Conservation (phyloP, 1,284 basidiomycete species). For the Moesziomyces antarcticus region DNA sequence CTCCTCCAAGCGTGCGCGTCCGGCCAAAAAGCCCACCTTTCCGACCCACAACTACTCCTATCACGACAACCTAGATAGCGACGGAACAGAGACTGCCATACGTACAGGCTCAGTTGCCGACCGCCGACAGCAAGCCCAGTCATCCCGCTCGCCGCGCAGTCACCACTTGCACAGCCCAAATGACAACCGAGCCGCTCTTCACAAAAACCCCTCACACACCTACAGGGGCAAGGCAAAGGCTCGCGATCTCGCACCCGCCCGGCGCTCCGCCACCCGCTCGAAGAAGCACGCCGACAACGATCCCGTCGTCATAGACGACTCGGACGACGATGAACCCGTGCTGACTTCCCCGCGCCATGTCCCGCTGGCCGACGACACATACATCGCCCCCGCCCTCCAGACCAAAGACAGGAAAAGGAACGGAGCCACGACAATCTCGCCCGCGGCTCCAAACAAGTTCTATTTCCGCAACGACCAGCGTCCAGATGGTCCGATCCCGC, state of each 20-base stretch:
- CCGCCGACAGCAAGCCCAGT: background rate
- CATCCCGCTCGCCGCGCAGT: background rate
- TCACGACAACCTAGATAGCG: slow-evolving; percentile 2
- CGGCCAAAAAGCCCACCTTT: background rate
- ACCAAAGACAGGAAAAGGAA: slow-evolving; percentile 9
- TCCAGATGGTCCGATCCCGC: slow-evolving; percentile 7
- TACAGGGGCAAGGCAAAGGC: slow-evolving; percentile 30
- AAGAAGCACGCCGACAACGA: slow-evolving; percentile 4
- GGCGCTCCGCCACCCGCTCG: slow-evolving; percentile 3
- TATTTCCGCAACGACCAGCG: slow-evolving; percentile 2
- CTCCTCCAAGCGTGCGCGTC: background rate
- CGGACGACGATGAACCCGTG: slow-evolving; percentile 2
- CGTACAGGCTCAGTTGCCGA: background rate
- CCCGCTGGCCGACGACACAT: background rate
- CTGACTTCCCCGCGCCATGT: background rate
- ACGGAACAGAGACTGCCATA: background rate
- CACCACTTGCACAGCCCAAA: background rate
- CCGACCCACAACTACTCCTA: background rate
- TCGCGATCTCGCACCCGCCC: background rate
- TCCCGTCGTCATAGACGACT: slow-evolving; percentile 8
- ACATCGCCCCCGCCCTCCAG: slow-evolving; percentile 12
- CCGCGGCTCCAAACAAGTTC: slow-evolving; percentile 7
- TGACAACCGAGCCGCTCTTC: background rate
- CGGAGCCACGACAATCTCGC: background rate
- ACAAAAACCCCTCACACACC: background rate